Evolutionary conservation across 129 eudicot species (phyloP).

Genomic region (Heracleum sosnowskyi): DNA sequence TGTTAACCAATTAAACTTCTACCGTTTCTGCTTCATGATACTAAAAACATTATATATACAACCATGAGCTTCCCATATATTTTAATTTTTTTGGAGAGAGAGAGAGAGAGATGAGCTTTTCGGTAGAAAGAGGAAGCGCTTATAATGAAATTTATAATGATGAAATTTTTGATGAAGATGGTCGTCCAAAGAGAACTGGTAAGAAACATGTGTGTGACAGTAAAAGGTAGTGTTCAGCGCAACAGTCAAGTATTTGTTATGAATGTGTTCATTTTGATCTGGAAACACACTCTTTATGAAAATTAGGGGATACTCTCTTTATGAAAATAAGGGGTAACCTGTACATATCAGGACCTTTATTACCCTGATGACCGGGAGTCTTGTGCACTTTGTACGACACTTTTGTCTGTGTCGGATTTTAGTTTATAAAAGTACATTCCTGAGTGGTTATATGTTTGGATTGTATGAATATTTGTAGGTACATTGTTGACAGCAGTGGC

Average conservation of each 20-base stretch:
- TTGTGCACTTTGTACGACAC: neutral
- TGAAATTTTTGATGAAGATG: neutral
- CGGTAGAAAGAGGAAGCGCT: neutral
- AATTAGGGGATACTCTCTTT: too few species aligned
- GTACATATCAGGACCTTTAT: too few species aligned
- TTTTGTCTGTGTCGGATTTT: neutral
- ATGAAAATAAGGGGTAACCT: too few species aligned
- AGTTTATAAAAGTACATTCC: neutral
- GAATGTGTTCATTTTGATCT: too few species aligned
- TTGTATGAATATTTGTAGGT: constrained; percentile 22
- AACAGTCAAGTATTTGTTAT: too few species aligned
- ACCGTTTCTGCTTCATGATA: neutral
- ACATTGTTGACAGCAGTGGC: constrained; percentile 67
- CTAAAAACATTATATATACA: neutral
- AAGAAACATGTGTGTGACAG: neutral
- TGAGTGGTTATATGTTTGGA: neutral
- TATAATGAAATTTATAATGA: neutral
- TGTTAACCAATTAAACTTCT: neutral
- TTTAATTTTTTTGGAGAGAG: neutral
- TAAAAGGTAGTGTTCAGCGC: too few species aligned
- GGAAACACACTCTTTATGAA: neutral
- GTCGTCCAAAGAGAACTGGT: constrained; percentile 2
- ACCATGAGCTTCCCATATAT: neutral
- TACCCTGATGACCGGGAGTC: neutral
- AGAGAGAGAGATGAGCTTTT: neutral